Percentiles rank a stretch among this genome's conserved stretches.
These are phyloP conservation scores for Phytophthora idaei DNA, from an alignment of 352 stramenopile genomes.

Conservation along the genomic window DNA sequence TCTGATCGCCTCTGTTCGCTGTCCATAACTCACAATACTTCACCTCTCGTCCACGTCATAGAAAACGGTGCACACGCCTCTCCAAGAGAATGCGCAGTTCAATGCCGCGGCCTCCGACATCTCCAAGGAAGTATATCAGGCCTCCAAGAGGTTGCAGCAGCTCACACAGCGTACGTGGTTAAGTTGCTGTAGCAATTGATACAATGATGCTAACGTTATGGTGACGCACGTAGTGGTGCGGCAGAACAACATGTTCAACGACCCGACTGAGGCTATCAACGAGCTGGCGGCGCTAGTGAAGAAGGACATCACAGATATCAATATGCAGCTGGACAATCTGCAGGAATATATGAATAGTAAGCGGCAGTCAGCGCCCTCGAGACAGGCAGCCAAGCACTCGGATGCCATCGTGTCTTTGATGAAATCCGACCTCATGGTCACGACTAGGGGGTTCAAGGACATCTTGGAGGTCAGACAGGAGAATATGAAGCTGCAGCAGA, in stretches of 20 bases:
- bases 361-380: constrained; percentile 56
- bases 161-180: constrained; percentile 68
- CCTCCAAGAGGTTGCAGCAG: constrained; percentile 81
- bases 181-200: background rate
- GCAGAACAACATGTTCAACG: constrained; percentile 92
- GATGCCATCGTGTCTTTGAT: constrained; percentile 85
- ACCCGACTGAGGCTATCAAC: constrained; percentile 85
- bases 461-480: constrained; percentile 87
- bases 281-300: constrained; percentile 82
- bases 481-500: constrained; percentile 89
- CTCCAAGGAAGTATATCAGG: constrained; percentile 84
- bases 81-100: constrained; percentile 82
- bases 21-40: constrained; percentile 10
- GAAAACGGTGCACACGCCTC: constrained; percentile 51
- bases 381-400: constrained; percentile 79
- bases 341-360: constrained; percentile 84
- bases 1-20: background rate
- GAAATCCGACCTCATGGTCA: constrained; percentile 85
- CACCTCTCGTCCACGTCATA: constrained; percentile 5
- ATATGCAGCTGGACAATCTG: constrained; percentile 84
- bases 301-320: constrained; percentile 89
- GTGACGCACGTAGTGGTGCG: constrained; percentile 65
- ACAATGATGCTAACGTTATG: background rate
- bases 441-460: constrained; percentile 84
- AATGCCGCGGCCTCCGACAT: constrained; percentile 82